Conservation (phyloP, 805 yeast genomes). For the Kuraishia ogatae region DNA sequence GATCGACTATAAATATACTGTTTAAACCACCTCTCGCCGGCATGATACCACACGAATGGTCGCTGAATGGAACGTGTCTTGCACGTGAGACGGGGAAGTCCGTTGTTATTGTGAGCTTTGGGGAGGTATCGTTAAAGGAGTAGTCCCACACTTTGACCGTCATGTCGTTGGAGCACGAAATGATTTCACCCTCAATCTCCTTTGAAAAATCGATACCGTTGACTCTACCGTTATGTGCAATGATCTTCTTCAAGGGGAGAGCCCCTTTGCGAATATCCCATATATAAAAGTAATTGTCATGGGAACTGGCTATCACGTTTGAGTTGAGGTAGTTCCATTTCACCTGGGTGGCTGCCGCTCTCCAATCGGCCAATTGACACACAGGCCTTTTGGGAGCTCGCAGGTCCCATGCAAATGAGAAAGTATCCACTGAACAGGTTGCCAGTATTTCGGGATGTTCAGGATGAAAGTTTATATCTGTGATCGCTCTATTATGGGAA, state of each 20-base stretch:
- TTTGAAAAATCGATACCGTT: slow-evolving; percentile 84
- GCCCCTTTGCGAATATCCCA: slow-evolving; percentile 91
- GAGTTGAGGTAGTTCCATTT: slow-evolving; percentile 83
- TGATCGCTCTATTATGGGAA: slow-evolving; percentile 86
- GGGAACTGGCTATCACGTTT: slow-evolving; percentile 75
- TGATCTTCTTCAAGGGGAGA: slow-evolving; percentile 54
- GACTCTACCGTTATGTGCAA: slow-evolving; percentile 79
- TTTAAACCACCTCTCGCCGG: slow-evolving; percentile 84
- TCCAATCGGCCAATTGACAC: slow-evolving; percentile 83
- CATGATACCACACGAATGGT: slow-evolving; percentile 74
- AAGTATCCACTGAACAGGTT: slow-evolving; percentile 89
- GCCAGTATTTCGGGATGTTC: slow-evolving; percentile 80
- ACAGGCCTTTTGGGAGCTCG: slow-evolving; percentile 70
- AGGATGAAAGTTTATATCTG: slow-evolving; percentile 92
- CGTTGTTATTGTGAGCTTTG: slow-evolving; percentile 54
- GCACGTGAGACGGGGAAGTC: slow-evolving; percentile 88
- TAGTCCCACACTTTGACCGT: slow-evolving; percentile 81
- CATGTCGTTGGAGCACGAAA: slow-evolving; percentile 82
- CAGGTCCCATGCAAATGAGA: slow-evolving; percentile 85
- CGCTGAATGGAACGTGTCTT: slow-evolving; percentile 82
- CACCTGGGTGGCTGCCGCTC: slow-evolving; percentile 90
- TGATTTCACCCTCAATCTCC: slow-evolving; percentile 45
- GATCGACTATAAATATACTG: slow-evolving; percentile 46
- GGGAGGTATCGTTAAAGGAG: slow-evolving; percentile 28
- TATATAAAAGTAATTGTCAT: slow-evolving; percentile 67